Conservation (phyloP, 2,329 filamentous ascomycete species). For the Massarina eburnea region DNA sequence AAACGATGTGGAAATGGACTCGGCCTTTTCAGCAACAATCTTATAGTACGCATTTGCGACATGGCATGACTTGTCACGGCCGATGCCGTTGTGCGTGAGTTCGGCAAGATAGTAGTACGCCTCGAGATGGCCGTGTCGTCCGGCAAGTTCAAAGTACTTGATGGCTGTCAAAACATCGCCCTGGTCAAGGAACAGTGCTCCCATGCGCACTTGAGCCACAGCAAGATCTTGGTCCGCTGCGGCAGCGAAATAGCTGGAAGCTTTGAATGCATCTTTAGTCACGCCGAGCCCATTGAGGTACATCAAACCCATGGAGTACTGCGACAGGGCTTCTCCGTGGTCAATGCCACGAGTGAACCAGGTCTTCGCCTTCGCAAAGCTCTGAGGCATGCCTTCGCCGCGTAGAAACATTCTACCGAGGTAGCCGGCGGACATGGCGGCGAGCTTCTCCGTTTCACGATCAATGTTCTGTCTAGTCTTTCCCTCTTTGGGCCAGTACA, state of each 20-base stretch:
- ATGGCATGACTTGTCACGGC: constrained; percentile 75
- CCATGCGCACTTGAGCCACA: constrained; percentile 79
- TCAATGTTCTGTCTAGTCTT: constrained; percentile 70
- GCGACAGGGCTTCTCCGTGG: constrained; percentile 78
- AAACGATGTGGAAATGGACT: constrained; percentile 80
- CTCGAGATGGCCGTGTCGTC: constrained; percentile 80
- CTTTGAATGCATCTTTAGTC: constrained; percentile 67
- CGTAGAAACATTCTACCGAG: constrained; percentile 87
- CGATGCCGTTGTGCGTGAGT: constrained; percentile 77
- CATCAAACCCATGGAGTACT: constrained; percentile 83
- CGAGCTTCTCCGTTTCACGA: constrained; percentile 72
- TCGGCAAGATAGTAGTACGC: constrained; percentile 92
- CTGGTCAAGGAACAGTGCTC: constrained; percentile 83
- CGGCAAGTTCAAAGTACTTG: constrained; percentile 85
- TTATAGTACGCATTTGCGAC: constrained; percentile 82
- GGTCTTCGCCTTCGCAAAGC: constrained; percentile 70
- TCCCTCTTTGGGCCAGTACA: constrained; percentile 83
- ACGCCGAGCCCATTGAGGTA: constrained; percentile 77
- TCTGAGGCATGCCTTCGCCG: constrained; percentile 80
- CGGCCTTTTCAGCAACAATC: constrained; percentile 87
- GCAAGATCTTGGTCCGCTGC: constrained; percentile 82
- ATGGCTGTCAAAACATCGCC: constrained; percentile 79
- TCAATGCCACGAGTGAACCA: constrained; percentile 83
- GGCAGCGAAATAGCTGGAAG: constrained; percentile 73
- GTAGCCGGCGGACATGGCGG: constrained; percentile 81